Evolutionary conservation across 2,329 filamentous ascomycete genomes (phyloP).

Genomic region (Neopestalotiopsis rosae): DNA sequence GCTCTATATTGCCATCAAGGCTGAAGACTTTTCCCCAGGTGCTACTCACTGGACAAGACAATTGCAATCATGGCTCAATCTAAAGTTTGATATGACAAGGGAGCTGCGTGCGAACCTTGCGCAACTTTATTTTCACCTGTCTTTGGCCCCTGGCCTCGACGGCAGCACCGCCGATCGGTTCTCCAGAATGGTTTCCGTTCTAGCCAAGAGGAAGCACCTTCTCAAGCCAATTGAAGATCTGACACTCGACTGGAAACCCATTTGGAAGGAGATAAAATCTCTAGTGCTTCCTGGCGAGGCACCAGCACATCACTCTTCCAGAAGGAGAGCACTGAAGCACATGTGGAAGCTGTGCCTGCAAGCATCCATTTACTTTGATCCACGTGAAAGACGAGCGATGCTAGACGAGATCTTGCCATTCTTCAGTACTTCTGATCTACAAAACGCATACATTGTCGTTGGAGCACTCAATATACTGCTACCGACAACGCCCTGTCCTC

Average conservation of each 20-base stretch:
- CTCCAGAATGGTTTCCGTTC: slow-evolving; percentile 91
- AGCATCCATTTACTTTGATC: slow-evolving; percentile 91
- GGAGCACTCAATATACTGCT: slow-evolving; percentile 86
- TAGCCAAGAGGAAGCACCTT: slow-evolving; percentile 96
- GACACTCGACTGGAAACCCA: slow-evolving; percentile 88
- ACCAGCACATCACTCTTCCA: slow-evolving; percentile 64
- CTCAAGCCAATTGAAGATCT: slow-evolving; percentile 89
- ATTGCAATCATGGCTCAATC: slow-evolving; percentile 89
- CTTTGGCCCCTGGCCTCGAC: slow-evolving; percentile 88
- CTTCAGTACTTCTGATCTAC: slow-evolving; percentile 92
- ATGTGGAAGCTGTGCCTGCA: slow-evolving; percentile 90
- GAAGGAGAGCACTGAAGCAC: slow-evolving; percentile 63
- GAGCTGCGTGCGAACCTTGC: slow-evolving; percentile 83
- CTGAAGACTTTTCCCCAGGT: slow-evolving; percentile 92
- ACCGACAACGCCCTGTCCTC: slow-evolving; percentile 80
- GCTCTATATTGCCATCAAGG: slow-evolving; percentile 88
- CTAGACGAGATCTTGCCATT: slow-evolving; percentile 81
- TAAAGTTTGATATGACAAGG: slow-evolving; percentile 96
- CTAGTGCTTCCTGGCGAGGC: slow-evolving; percentile 88
- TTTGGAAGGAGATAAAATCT: slow-evolving; percentile 91
- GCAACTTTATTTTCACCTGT: slow-evolving; percentile 91
- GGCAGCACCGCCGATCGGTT: slow-evolving; percentile 84
- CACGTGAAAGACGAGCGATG: slow-evolving; percentile 81
- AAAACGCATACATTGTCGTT: slow-evolving; percentile 91
- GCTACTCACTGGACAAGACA: slow-evolving; percentile 97